A percentile compares a stretch with the other conserved stretches of the same genome.
Evolutionary conservation across 2,329 filamentous ascomycete genomes (phyloP).

Genomic region (Acrodontium crateriforme): DNA sequence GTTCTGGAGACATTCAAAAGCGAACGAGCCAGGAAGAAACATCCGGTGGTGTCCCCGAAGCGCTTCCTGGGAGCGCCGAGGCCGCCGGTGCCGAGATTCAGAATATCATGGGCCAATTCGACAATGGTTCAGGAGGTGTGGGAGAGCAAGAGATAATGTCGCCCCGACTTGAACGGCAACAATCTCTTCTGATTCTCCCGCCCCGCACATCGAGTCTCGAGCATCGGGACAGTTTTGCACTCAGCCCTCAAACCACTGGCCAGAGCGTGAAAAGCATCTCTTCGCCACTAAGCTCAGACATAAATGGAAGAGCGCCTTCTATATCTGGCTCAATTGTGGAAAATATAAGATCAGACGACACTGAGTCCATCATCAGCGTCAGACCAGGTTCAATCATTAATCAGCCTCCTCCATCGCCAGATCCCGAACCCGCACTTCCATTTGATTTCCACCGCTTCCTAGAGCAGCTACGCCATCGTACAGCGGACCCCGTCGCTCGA

Average conservation of each 20-base stretch:
- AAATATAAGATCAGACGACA: conserved; percentile 12
- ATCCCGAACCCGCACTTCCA: conserved; percentile 62
- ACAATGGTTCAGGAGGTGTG: conserved; percentile 51
- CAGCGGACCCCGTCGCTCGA: conserved; percentile 92
- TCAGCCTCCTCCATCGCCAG: conserved; percentile 42
- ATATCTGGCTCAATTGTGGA: conserved; percentile 12
- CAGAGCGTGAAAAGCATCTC: conserved; percentile 8
- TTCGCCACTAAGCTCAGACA: conserved; percentile 3
- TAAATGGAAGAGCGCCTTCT: conserved; percentile 7
- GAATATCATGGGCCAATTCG: conserved; percentile 95
- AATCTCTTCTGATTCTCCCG: conserved; percentile 63
- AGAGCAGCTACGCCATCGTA: conserved; percentile 88
- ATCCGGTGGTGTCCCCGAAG: conserved; percentile 34
- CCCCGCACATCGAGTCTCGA: conserved; percentile 80
- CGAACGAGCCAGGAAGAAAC: conserved; percentile 14
- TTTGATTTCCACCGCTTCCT: conserved; percentile 98
- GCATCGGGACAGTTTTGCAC: conserved; percentile 27
- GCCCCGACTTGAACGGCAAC: conserved; percentile 68
- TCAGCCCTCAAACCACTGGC: conserved; percentile 15
- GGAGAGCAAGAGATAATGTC: conserved; percentile 76
- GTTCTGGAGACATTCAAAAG: conserved; percentile 18
- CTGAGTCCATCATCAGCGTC: conserved; percentile 18
- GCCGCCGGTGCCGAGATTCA: conserved; percentile 63
- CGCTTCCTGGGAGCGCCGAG: conserved; percentile 22
- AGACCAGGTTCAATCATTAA: conserved; percentile 36